phyloP scores from a whole-genome alignment of 1,139 yeast genomes.

The Magnusiomyces magnusii region DNA sequence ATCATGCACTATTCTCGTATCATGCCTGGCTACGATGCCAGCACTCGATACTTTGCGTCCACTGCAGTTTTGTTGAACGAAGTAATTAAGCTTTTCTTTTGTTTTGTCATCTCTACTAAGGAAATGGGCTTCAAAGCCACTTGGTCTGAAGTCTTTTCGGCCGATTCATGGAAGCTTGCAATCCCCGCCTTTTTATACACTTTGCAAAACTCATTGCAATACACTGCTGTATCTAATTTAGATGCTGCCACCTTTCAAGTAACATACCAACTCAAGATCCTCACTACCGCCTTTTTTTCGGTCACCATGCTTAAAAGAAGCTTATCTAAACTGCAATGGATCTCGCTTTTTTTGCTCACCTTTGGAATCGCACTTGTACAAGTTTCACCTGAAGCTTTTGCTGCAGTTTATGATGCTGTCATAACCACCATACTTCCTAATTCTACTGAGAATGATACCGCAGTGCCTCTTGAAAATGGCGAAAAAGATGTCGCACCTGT shows the following conservation, averaged over 20 bases:
- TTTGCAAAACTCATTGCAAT: conserved; percentile 37
- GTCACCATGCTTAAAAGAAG: conserved; percentile 35
- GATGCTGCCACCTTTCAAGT: conserved; percentile 41
- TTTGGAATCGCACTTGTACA: conserved; percentile 39
- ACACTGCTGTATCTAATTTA: conserved; percentile 38
- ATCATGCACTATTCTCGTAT: conserved; percentile 40
- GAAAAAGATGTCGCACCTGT: conserved; percentile 2
- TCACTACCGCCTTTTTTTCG: conserved; percentile 39
- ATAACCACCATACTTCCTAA: conserved; percentile 9
- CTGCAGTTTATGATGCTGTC: conserved; percentile 18
- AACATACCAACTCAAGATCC: conserved; percentile 38
- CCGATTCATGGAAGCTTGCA: conserved; percentile 37
- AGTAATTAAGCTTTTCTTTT: conserved; percentile 33
- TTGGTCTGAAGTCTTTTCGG: conserved; percentile 29
- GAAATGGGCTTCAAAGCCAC: conserved; percentile 26
- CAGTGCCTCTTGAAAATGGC: too few relatives aligned
- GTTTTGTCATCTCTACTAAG: conserved; percentile 26
- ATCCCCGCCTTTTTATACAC: conserved; percentile 39
- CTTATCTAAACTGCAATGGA: conserved; percentile 33
- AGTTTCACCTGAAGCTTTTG: conserved; percentile 31
- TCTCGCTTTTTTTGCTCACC: conserved; percentile 34
- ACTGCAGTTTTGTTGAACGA: conserved; percentile 40
- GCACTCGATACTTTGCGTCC: conserved; percentile 34
- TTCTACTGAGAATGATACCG: conserved; percentile 3
- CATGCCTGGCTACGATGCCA: conserved; percentile 34